A percentile compares a stretch with the other conserved stretches of the same genome.
Conservation (phyloP, 805 yeast species). For the Osmozyma mogii region DNA sequence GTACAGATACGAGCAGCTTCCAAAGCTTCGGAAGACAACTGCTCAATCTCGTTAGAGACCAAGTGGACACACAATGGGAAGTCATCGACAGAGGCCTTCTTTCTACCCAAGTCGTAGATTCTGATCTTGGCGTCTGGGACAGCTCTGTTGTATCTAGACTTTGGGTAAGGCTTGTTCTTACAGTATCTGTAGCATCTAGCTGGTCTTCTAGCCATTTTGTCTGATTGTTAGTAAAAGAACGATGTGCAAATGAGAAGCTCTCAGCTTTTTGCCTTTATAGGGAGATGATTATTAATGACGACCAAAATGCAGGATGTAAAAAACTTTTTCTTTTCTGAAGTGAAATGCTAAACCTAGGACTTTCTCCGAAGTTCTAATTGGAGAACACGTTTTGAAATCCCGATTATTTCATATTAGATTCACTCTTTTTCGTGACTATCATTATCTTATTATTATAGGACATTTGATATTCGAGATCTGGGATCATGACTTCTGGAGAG, state of each 20-base stretch:
- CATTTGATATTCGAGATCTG: too few relatives aligned
- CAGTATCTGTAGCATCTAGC: slow-evolving; percentile 99
- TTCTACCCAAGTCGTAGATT: slow-evolving; percentile 98
- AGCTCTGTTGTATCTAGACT: slow-evolving; percentile 99
- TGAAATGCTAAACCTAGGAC: too few relatives aligned
- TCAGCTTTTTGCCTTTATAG: slow-evolving; percentile 12
- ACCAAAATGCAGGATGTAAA: background rate
- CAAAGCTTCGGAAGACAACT: slow-evolving; percentile 98
- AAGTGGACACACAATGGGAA: slow-evolving; percentile 99
- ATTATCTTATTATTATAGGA: too few relatives aligned
- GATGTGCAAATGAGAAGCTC: slow-evolving; percentile 1
- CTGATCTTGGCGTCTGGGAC: slow-evolving; percentile 99
- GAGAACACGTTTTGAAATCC: too few relatives aligned
- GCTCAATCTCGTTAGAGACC: slow-evolving; percentile 98
- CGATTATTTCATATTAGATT: too few relatives aligned
- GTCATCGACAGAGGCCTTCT: slow-evolving; percentile 99
- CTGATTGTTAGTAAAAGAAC: slow-evolving; percentile 20
- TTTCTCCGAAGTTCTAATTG: too few relatives aligned
- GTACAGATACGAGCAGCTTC: slow-evolving; percentile 99
- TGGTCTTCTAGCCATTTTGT: slow-evolving; percentile 99
- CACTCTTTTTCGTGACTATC: too few relatives aligned
- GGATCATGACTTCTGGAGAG: too few relatives aligned
- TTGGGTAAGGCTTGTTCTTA: slow-evolving; percentile 99
- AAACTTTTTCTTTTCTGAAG: too few relatives aligned
- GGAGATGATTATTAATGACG: slow-evolving; percentile 1